These are phyloP conservation scores for Solanum rostratum DNA, from an alignment of 257 asterid species.

Conservation along the genomic window DNA sequence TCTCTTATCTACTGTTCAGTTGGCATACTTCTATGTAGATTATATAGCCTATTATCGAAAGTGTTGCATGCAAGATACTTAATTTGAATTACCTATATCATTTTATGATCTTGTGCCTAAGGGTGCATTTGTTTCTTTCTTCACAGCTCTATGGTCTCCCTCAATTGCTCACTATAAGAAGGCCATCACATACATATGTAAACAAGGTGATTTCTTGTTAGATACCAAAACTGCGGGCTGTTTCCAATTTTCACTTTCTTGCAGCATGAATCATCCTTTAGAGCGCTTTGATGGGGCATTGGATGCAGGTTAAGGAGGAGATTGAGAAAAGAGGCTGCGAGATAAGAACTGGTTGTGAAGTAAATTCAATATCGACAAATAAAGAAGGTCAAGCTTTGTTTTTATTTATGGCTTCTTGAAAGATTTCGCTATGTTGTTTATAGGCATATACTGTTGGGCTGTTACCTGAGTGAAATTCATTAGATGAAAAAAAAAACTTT, in stretches of 20 bases:
- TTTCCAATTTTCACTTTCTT: not conserved
- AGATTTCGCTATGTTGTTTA: no score
- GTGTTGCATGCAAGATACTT: not conserved
- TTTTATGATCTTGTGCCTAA: not conserved
- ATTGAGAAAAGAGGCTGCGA: conserved; percentile 18
- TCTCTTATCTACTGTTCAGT: not conserved
- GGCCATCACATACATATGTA: conserved; percentile 58
- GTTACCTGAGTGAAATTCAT: no score
- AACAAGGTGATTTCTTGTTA: conserved; percentile 22
- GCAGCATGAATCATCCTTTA: not conserved
- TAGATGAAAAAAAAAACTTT: no score
- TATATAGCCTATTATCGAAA: not conserved
- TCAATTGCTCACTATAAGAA: conserved; percentile 68
- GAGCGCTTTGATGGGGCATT: not conserved
- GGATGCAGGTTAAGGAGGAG: conserved; percentile 23
- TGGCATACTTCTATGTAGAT: not conserved
- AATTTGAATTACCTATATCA: not conserved
- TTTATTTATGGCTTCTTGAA: not conserved
- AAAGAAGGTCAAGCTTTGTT: conserved; percentile 38
- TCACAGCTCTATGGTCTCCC: conserved; percentile 68
- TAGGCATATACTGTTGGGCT: no score
- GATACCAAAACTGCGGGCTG: not conserved
- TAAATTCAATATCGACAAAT: conserved; percentile 32
- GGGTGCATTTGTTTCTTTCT: not conserved
- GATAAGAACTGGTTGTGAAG: conserved; percentile 21